phyloP scores from a whole-genome alignment of 116 monocot species.

The Cymodocea nodosa region DNA sequence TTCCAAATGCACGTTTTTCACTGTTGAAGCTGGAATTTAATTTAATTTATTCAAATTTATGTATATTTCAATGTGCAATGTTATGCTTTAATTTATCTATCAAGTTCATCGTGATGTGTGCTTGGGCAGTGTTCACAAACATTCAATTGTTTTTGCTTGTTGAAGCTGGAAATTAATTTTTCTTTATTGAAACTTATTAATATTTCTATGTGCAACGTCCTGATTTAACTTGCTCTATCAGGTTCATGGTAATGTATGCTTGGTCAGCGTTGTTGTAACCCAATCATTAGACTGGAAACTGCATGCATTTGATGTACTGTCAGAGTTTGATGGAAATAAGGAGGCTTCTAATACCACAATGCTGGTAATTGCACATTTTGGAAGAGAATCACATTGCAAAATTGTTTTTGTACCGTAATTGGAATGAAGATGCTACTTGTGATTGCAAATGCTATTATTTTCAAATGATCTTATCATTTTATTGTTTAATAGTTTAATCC shows the following conservation, averaged over 20 bases:
- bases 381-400: neutral
- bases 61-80: too few species aligned
- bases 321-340: slow-evolving; percentile 83
- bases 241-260: slow-evolving; percentile 97
- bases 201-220: neutral
- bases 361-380: slow-evolving; percentile 42
- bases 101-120: slow-evolving; percentile 98
- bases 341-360: slow-evolving; percentile 47
- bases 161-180: neutral
- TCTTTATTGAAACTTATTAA: neutral
- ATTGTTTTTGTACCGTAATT: neutral
- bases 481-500: neutral
- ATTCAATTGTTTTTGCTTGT: slow-evolving; percentile 42
- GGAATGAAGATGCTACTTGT: too few species aligned
- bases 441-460: too few species aligned
- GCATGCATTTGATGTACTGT: slow-evolving; percentile 94
- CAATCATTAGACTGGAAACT: slow-evolving; percentile 98
- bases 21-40: neutral
- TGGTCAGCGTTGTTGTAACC: slow-evolving; percentile 91
- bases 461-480: neutral
- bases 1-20: neutral
- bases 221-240: slow-evolving; percentile 22
- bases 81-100: slow-evolving; percentile 7
- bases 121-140: slow-evolving; percentile 78
- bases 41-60: neutral